These are phyloP conservation scores for Collybia nuda DNA, from an alignment of 768 basidiomycete genomes.

Conservation along the genomic window DNA sequence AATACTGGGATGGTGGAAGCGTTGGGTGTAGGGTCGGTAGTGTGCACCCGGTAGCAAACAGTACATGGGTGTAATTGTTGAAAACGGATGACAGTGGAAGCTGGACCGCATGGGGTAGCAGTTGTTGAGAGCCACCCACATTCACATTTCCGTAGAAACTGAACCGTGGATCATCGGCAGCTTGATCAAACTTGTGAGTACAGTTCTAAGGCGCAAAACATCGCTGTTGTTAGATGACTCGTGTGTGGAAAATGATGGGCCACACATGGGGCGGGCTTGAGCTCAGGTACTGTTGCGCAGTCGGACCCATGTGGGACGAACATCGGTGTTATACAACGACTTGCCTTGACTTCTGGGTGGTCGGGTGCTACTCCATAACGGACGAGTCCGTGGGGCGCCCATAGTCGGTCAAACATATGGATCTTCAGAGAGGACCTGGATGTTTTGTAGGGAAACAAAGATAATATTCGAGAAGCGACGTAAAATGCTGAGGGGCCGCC, in stretches of 20 bases:
- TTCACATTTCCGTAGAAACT: slow-evolving; percentile 92
- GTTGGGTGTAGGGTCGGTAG: slow-evolving; percentile 58
- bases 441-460: slow-evolving; percentile 46
- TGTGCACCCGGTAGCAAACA: slow-evolving; percentile 86
- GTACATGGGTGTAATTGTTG: slow-evolving; percentile 77
- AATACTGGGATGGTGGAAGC: slow-evolving; percentile 42
- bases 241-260: slow-evolving; percentile 3
- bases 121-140: slow-evolving; percentile 34
- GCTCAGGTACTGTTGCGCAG: not conserved
- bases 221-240: not conserved
- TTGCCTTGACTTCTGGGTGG: slow-evolving; percentile 95
- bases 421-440: slow-evolving; percentile 39
- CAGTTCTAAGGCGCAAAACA: slow-evolving; percentile 70
- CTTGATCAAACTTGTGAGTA: slow-evolving; percentile 88
- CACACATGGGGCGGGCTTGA: slow-evolving; percentile 8
- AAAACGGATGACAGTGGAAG: slow-evolving; percentile 64
- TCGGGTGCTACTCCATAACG: slow-evolving; percentile 97
- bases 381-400: slow-evolving; percentile 93
- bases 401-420: slow-evolving; percentile 90
- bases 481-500: slow-evolving; percentile 97
- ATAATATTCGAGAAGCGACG: slow-evolving; percentile 83
- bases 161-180: slow-evolving; percentile 78
- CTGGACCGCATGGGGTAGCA: slow-evolving; percentile 51
- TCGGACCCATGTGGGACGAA: slow-evolving; percentile 1
- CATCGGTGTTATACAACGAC: slow-evolving; percentile 9